These are phyloP conservation scores for Bombardia bombarda DNA, from an alignment of 495 filamentous ascomycete species.

Conservation along the genomic window DNA sequence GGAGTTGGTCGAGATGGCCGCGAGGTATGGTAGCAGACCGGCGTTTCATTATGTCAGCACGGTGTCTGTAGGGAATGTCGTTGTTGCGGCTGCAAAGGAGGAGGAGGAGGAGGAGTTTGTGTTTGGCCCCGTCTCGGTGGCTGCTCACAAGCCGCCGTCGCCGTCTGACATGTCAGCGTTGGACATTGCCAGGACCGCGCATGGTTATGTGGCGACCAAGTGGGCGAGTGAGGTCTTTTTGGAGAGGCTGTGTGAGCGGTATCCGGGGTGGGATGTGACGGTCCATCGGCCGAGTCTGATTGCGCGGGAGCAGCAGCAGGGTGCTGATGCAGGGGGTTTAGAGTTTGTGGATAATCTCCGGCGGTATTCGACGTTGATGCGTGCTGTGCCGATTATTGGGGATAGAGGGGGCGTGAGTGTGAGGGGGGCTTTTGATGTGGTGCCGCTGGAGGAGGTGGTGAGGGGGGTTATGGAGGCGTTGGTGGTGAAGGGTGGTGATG, in stretches of 20 bases:
- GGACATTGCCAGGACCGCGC: background rate
- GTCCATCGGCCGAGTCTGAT: constrained; percentile 41
- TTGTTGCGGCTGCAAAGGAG: constrained; percentile 14
- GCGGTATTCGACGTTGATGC: too few relatives aligned
- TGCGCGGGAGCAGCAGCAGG: too few relatives aligned
- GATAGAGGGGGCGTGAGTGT: too few relatives aligned
- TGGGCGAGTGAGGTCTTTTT: constrained; percentile 48
- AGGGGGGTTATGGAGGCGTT: too few relatives aligned
- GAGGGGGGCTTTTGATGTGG: too few relatives aligned
- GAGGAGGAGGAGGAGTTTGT: too few relatives aligned
- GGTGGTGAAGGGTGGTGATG: too few relatives aligned
- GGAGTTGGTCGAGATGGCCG: constrained; percentile 29
- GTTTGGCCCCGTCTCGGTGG: constrained; percentile 10
- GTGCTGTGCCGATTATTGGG: too few relatives aligned
- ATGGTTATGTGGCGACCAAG: constrained; percentile 43
- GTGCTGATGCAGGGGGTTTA: too few relatives aligned
- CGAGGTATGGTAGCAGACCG: constrained; percentile 12
- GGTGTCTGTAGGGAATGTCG: constrained; percentile 18
- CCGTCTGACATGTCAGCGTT: background rate
- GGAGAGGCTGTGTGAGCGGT: constrained; percentile 18
- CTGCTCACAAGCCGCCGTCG: background rate
- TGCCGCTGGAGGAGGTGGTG: too few relatives aligned
- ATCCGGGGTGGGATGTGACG: constrained; percentile 22
- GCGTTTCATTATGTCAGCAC: constrained; percentile 46
- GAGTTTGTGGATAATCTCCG: too few relatives aligned